These are phyloP conservation scores for Alternaria hordeiaustralica DNA, from an alignment of 2,329 filamentous ascomycete species.

Conservation along the genomic window DNA sequence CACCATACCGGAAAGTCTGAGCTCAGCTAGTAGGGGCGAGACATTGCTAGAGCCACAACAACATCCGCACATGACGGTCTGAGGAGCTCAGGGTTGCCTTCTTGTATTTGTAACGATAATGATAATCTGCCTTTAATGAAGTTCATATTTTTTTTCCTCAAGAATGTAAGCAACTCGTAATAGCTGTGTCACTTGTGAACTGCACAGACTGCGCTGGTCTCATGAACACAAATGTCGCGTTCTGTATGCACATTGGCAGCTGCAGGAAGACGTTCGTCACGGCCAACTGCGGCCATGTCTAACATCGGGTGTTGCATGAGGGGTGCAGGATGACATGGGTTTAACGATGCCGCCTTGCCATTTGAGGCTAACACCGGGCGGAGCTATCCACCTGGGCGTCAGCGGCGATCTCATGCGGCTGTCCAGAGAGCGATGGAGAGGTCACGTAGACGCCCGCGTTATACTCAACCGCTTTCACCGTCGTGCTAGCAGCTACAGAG, in stretches of 20 bases:
- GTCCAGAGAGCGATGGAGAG: slow-evolving; percentile 6
- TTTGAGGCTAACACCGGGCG: background rate
- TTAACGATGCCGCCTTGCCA: slow-evolving; percentile 10
- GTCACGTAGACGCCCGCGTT: slow-evolving; percentile 14
- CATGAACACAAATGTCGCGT: background rate
- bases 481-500: slow-evolving; percentile 14
- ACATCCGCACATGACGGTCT: slow-evolving; percentile 24
- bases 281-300: background rate
- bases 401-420: slow-evolving; percentile 4
- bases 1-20: slow-evolving; percentile 42
- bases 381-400: background rate
- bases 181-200: slow-evolving; percentile 31
- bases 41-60: slow-evolving; percentile 19
- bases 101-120: slow-evolving; percentile 5
- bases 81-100: background rate
- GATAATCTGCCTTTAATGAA: background rate
- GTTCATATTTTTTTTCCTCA: background rate
- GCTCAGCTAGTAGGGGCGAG: slow-evolving; percentile 30
- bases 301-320: slow-evolving; percentile 14
- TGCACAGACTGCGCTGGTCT: background rate
- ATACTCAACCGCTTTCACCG: slow-evolving; percentile 1
- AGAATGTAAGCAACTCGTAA: slow-evolving; percentile 4
- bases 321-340: slow-evolving; percentile 7
- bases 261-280: background rate
- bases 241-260: background rate